Evolutionary conservation across 2,329 filamentous ascomycete species (phyloP).

Genomic region (Colletotrichum gigasporum): DNA sequence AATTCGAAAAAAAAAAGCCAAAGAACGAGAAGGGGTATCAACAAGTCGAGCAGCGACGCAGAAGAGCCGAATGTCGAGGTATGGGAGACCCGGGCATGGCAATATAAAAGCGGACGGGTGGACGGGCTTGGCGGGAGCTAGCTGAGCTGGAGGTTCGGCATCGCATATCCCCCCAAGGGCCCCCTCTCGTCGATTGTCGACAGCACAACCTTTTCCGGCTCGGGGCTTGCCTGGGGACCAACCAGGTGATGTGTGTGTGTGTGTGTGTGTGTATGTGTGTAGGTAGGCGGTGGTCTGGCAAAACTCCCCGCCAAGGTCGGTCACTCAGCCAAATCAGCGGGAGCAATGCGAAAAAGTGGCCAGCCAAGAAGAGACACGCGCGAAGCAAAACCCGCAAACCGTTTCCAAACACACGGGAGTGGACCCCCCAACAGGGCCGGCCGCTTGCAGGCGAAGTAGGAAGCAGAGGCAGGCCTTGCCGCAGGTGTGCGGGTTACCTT

Average conservation of each 20-base stretch:
- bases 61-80: no score
- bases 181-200: not conserved
- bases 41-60: no score
- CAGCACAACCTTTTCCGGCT: slow-evolving; percentile 2
- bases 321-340: not conserved
- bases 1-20: not conserved
- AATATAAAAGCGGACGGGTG: not conserved
- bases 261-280: no score
- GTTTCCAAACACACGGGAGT: not conserved
- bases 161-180: slow-evolving; percentile 1
- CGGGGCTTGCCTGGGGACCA: no score
- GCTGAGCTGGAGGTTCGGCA: not conserved
- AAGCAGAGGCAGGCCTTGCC: not conserved
- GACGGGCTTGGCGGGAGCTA: not conserved
- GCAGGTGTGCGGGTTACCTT: not conserved
- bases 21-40: not conserved
- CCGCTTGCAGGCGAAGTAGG: not conserved
- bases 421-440: not conserved
- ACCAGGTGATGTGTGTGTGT: not conserved
- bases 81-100: not conserved
- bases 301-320: no score
- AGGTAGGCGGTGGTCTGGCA: no score
- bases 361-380: not conserved
- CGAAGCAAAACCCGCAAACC: not conserved
- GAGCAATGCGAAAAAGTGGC: not conserved